Base-by-base conservation (phyloP, 2,329 filamentous ascomycete species). In the Mariannaea sp. region DNA sequence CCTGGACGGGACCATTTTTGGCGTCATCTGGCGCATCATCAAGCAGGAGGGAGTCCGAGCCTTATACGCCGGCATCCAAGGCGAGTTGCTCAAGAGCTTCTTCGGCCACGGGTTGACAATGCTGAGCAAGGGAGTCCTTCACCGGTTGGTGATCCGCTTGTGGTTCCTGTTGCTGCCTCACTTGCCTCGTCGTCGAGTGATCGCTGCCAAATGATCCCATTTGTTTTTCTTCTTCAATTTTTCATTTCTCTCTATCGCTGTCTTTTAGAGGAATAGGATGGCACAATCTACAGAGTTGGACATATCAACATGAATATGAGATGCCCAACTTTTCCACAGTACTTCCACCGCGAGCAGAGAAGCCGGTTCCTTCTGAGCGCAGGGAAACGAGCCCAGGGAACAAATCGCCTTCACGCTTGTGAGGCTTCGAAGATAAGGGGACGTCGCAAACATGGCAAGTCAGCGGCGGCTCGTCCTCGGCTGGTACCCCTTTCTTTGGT, bases 71-170 rank as follows among this genome's bases (percentile, higher is more conserved):
- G 92, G 91, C 5, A 75, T 96, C 0, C 80, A 79, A 12, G 89
- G 86, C 4, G 90, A 95, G 71, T 78, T 96, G 3, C 71, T 92
- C 7, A 92, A 92, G 65, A 88, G 89, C 0, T 95, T 96, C 73
- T 86, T 96, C 65, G 86, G 85, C 17, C 91, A 96, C 65, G 92
- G 92, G 1, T 81, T 92, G 45, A 93, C 91, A 1, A 96, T 96
- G 89, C 75, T 93, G 48, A 84, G 89, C 53, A 96, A 96, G 72
- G 89, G 93, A 50, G 75, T 82, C 5, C 82, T 94, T 7, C 89
- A 96, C 68, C 78, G 82, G 22, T 70, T 86, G 13, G 83, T 96
- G 50, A 82, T 95, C 54, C 83, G 83, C 58, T 64, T 87, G 4
- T 95, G 93, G 72, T 88, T 90, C 60, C 66, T 85, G 33, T 52